phyloP scores from a whole-genome alignment of 2,329 filamentous ascomycete species.

The Sphaerulina populicola region DNA sequence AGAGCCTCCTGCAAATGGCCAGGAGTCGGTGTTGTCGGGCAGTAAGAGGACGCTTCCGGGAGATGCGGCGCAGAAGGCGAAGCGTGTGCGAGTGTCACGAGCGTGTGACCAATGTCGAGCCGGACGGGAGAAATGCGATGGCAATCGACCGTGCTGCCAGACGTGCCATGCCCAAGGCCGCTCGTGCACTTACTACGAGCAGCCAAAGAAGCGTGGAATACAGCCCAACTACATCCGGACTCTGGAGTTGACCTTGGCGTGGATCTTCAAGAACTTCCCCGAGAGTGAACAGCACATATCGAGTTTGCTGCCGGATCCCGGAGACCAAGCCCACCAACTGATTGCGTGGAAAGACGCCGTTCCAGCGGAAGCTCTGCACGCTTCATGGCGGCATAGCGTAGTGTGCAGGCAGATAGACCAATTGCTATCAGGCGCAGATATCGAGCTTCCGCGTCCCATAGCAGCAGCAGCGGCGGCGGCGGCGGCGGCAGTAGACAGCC shows the following conservation, averaged over 20 bases:
- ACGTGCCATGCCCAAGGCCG: constrained; percentile 58
- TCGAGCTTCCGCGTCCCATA: constrained; percentile 17
- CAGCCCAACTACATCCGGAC: constrained; percentile 73
- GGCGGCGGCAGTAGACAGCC: not conserved
- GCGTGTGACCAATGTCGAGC: constrained; percentile 33
- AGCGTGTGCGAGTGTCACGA: constrained; percentile 44
- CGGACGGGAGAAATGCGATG: constrained; percentile 62
- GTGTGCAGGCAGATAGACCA: constrained; percentile 57
- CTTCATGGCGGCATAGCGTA: constrained; percentile 53
- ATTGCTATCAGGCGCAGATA: constrained; percentile 44
- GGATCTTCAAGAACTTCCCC: constrained; percentile 55
- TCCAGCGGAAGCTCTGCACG: constrained; percentile 51
- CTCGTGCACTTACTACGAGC: constrained; percentile 62
- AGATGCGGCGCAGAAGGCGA: constrained; percentile 34
- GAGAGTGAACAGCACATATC: constrained; percentile 43
- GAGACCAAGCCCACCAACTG: constrained; percentile 37
- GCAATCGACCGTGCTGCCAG: constrained; percentile 56
- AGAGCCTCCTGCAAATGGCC: constrained; percentile 8
- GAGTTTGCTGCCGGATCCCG: constrained; percentile 44
- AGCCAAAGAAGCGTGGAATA: constrained; percentile 67
- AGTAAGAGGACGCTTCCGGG: constrained; percentile 17
- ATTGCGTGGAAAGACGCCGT: constrained; percentile 47
- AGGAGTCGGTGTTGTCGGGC: constrained; percentile 4
- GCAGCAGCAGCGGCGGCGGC: too few species aligned
- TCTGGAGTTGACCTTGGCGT: constrained; percentile 59